These are phyloP conservation scores for Cryphonectria nitschkei DNA, from an alignment of 2,329 filamentous ascomycete species.

Conservation along the genomic window DNA sequence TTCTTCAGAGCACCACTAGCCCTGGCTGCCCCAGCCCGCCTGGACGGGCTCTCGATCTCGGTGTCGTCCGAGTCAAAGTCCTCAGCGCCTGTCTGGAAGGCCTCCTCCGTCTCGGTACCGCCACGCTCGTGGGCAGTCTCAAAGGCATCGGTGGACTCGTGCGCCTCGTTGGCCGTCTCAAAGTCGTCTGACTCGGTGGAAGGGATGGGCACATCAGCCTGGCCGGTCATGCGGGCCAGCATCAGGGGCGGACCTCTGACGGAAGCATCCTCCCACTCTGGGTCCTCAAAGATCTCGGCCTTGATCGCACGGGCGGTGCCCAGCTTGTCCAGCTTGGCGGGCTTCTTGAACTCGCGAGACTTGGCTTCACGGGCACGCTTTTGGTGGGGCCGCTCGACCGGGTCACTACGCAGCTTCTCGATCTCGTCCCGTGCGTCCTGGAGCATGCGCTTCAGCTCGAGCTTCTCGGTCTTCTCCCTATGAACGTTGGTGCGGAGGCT, in stretches of 20 bases:
- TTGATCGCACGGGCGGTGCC: conserved; percentile 74
- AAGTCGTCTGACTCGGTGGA: conserved; percentile 65
- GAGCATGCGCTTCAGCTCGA: conserved; percentile 91
- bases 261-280: conserved; percentile 80
- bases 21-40: conserved; percentile 42
- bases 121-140: conserved; percentile 75
- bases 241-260: conserved; percentile 29
- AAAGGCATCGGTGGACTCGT: conserved; percentile 71
- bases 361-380: conserved; percentile 67
- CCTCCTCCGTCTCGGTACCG: conserved; percentile 85
- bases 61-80: conserved; percentile 77
- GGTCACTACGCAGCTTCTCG: conserved; percentile 67
- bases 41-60: conserved; percentile 74
- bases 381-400: conserved; percentile 38
- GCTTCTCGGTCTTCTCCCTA: conserved; percentile 97
- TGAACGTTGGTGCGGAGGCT: conserved; percentile 94
- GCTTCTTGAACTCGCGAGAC: conserved; percentile 77
- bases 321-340: conserved; percentile 65
- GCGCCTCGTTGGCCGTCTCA: conserved; percentile 83
- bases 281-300: conserved; percentile 82
- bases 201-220: conserved; percentile 26
- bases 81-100: conserved; percentile 92
- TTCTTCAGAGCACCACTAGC: conserved; percentile 40
- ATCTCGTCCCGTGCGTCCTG: conserved; percentile 94
- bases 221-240: conserved; percentile 20